A percentile compares a stretch with the other conserved stretches of the same genome.
Conservation (phyloP, 2,329 filamentous ascomycete genomes). For the Laburnicola sp. region DNA sequence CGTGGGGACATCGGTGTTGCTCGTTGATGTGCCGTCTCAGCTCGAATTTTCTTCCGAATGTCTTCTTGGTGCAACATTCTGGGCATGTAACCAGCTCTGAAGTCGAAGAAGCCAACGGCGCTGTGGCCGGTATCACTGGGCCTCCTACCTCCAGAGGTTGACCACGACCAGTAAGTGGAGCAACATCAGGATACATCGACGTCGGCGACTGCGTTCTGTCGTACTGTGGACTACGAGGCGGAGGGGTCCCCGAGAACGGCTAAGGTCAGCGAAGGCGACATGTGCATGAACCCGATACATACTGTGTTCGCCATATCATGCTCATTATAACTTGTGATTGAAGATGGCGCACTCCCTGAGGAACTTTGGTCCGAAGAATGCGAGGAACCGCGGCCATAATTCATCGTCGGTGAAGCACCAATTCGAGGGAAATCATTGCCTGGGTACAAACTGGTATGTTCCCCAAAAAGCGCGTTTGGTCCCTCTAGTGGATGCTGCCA, state of each 20-base stretch:
- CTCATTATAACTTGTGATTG: slow-evolving; percentile 2
- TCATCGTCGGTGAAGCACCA: background rate
- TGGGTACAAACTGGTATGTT: background rate
- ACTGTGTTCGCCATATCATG: background rate
- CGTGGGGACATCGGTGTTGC: slow-evolving; percentile 12
- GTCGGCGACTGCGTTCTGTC: background rate
- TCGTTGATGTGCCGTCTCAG: slow-evolving; percentile 6
- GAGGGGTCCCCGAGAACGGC: background rate
- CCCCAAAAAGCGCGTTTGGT: too few relatives aligned
- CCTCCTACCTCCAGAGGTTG: too few relatives aligned
- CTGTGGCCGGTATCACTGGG: background rate
- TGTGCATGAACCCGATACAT: background rate
- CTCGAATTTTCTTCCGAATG: slow-evolving; percentile 2
- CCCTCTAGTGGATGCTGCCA: too few relatives aligned
- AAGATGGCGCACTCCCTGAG: background rate
- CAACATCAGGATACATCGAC: background rate
- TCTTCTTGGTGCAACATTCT: background rate
- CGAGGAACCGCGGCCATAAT: background rate
- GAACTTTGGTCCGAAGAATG: background rate
- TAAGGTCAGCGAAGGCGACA: background rate
- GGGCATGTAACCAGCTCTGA: background rate
- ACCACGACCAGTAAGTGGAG: too few relatives aligned
- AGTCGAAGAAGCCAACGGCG: background rate
- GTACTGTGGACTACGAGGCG: background rate
- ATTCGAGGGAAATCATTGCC: background rate